These are phyloP conservation scores for Ceriops tagal DNA, from an alignment of 345 rosid genomes.

Conservation along the genomic window DNA sequence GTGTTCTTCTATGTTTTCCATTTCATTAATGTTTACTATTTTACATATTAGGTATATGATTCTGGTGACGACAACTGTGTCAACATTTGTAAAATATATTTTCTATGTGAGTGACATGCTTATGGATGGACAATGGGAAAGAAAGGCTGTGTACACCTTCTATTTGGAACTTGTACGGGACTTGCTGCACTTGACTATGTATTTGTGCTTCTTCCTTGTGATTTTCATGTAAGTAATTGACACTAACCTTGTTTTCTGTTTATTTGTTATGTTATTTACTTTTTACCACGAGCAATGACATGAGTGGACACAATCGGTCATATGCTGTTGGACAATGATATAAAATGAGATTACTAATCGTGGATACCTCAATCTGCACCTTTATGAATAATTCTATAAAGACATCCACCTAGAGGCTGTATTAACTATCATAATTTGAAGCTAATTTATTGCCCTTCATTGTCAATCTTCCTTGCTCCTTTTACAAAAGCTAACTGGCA, in stretches of 20 bases:
- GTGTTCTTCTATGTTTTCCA: background rate
- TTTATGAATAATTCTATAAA: too few species aligned
- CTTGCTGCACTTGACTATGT: constrained; percentile 93
- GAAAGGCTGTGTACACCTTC: constrained; percentile 83
- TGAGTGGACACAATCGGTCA: too few species aligned
- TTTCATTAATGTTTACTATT: background rate
- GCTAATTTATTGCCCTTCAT: too few species aligned
- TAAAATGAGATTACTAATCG: too few species aligned
- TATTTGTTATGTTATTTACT: too few species aligned
- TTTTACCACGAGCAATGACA: too few species aligned
- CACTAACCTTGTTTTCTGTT: constrained; percentile 7
- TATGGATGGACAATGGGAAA: constrained; percentile 98
- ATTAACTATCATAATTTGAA: too few species aligned
- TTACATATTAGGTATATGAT: constrained; percentile 75
- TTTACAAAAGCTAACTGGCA: too few species aligned
- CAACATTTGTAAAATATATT: constrained; percentile 73
- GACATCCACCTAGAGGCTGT: too few species aligned
- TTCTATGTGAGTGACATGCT: constrained; percentile 89
- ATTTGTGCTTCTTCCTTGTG: constrained; percentile 92
- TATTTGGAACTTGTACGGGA: constrained; percentile 92
- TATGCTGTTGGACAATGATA: too few species aligned
- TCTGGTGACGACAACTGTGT: constrained; percentile 81
- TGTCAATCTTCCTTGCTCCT: too few species aligned
- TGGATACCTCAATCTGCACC: too few species aligned
- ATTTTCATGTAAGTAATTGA: constrained; percentile 77